Conservation (phyloP, 495 filamentous ascomycete species). For the Recurvomyces mirabilis region DNA sequence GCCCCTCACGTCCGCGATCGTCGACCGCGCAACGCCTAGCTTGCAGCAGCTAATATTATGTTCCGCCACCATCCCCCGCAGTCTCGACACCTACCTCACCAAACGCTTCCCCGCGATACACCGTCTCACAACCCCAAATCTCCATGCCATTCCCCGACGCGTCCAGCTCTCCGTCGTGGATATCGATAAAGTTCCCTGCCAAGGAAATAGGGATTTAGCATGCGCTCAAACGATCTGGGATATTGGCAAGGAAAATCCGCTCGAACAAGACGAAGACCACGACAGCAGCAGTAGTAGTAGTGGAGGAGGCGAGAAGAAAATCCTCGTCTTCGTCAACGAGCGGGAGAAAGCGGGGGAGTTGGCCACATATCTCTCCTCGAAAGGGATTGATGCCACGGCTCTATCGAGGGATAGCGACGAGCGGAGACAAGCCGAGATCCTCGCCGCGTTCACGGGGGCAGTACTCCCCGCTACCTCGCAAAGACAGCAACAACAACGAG, state of each 20-base stretch:
- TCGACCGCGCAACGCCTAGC: slow-evolving; percentile 64
- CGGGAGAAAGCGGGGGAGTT: slow-evolving; percentile 76
- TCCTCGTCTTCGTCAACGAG: slow-evolving; percentile 97
- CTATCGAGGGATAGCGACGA: slow-evolving; percentile 71
- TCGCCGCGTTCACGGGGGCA: slow-evolving; percentile 63
- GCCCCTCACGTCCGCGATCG: slow-evolving; percentile 65
- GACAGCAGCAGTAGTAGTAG: slow-evolving; percentile 7
- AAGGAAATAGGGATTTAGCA: slow-evolving; percentile 77
- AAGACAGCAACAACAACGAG: background rate
- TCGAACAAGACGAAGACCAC: slow-evolving; percentile 34
- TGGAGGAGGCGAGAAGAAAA: slow-evolving; percentile 51
- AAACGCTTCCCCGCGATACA: slow-evolving; percentile 69
- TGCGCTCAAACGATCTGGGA: slow-evolving; percentile 91
- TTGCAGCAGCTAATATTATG: slow-evolving; percentile 86
- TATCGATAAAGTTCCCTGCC: slow-evolving; percentile 76
- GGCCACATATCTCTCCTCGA: slow-evolving; percentile 63
- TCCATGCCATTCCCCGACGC: slow-evolving; percentile 89
- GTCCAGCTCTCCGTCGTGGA: slow-evolving; percentile 92
- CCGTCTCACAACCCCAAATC: slow-evolving; percentile 82
- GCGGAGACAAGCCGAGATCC: slow-evolving; percentile 57
- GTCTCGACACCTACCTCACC: slow-evolving; percentile 71
- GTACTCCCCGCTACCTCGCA: slow-evolving; percentile 18
- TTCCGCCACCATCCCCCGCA: slow-evolving; percentile 88
- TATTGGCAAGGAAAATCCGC: slow-evolving; percentile 71
- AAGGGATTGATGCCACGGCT: slow-evolving; percentile 77